Conservation (phyloP, 176 grass and related monocot species). For the Eremochloa ophiuroides region DNA sequence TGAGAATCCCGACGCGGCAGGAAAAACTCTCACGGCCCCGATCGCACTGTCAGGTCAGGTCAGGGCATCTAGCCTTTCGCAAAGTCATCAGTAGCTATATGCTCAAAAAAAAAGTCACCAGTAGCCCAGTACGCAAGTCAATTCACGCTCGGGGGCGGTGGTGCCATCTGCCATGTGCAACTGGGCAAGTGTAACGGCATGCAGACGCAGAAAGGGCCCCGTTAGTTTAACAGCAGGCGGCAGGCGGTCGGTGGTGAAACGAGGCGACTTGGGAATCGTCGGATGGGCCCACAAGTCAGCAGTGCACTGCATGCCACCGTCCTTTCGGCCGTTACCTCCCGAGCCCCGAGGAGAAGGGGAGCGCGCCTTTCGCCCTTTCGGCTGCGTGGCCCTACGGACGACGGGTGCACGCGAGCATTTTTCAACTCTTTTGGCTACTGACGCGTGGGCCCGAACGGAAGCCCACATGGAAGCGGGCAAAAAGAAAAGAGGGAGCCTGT, state of each 20-base stretch:
- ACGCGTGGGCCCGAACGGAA: accelerated
- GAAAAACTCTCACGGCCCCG: neutral
- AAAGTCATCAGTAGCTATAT: too few relatives aligned
- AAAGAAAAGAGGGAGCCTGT: accelerated
- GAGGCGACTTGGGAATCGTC: too few relatives aligned
- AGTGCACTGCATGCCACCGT: neutral
- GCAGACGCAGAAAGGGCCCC: too few relatives aligned
- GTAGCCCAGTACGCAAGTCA: too few relatives aligned
- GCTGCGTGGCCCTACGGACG: slow-evolving; percentile 1
- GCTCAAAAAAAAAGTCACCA: too few relatives aligned
- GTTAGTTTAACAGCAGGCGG: too few relatives aligned
- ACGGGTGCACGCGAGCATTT: neutral
- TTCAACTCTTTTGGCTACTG: neutral
- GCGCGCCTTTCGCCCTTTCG: too few relatives aligned
- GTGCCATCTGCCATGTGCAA: too few relatives aligned
- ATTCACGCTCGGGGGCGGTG: too few relatives aligned
- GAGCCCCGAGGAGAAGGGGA: neutral
- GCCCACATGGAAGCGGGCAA: neutral
- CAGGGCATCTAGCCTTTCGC: slow-evolving; percentile 15
- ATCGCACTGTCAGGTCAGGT: neutral
- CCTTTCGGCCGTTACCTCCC: slow-evolving; percentile 35
- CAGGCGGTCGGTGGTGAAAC: too few relatives aligned
- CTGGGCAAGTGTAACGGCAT: too few relatives aligned
- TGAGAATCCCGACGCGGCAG: slow-evolving; percentile 1
- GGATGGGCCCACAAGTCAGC: neutral